Evolutionary conservation across 2,329 filamentous ascomycete genomes (phyloP).

Genomic region (Cladosporium sp.): DNA sequence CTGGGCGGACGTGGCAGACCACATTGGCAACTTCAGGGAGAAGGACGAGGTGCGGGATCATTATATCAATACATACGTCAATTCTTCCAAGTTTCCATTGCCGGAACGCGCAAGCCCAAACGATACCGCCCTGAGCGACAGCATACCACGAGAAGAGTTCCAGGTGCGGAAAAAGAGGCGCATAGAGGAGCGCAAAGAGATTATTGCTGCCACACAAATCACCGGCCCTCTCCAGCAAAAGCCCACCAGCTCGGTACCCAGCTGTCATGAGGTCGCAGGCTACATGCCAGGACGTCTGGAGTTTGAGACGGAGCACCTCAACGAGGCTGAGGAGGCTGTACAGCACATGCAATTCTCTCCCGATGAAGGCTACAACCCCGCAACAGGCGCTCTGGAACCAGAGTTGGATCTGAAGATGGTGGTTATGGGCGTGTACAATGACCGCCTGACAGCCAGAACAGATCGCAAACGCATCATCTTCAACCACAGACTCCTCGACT

Average conservation of each 20-base stretch:
- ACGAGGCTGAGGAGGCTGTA: slow-evolving; percentile 96
- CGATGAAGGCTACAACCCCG: slow-evolving; percentile 84
- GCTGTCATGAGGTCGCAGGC: slow-evolving; percentile 96
- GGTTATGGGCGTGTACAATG: slow-evolving; percentile 98
- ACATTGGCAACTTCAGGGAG: slow-evolving; percentile 90
- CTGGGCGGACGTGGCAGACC: slow-evolving; percentile 96
- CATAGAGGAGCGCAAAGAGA: slow-evolving; percentile 89
- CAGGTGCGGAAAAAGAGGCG: slow-evolving; percentile 88
- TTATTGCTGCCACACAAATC: slow-evolving; percentile 77
- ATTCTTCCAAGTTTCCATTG: slow-evolving; percentile 80
- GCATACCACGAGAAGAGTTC: slow-evolving; percentile 87
- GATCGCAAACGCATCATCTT: slow-evolving; percentile 97
- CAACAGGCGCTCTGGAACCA: slow-evolving; percentile 82
- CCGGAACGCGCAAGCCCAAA: slow-evolving; percentile 81
- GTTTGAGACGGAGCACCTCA: slow-evolving; percentile 96
- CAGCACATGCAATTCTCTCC: slow-evolving; percentile 98
- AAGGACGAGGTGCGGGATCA: slow-evolving; percentile 97
- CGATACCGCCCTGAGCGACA: slow-evolving; percentile 74
- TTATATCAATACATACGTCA: slow-evolving; percentile 83
- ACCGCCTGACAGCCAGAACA: slow-evolving; percentile 81
- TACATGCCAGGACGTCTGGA: slow-evolving; percentile 98
- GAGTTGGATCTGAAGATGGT: slow-evolving; percentile 98
- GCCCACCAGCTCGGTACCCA: slow-evolving; percentile 89
- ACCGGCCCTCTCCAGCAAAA: slow-evolving; percentile 79
- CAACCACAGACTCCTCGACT: slow-evolving; percentile 90